Conservation (phyloP, 495 filamentous ascomycete genomes). For the Chaetomium fimeti region DNA sequence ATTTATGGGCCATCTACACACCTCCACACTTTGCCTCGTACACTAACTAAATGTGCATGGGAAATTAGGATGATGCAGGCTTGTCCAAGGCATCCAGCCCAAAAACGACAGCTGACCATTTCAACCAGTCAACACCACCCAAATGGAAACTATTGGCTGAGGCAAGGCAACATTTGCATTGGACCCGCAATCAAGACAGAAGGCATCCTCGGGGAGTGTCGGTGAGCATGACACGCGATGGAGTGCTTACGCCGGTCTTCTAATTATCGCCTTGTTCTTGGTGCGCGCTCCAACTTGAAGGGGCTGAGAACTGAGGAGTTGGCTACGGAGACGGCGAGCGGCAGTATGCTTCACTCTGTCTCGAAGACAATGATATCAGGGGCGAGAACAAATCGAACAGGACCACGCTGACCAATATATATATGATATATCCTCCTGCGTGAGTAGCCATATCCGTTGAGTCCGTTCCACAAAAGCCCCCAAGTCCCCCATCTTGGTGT, state of each 20-base stretch:
- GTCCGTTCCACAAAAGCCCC: no score
- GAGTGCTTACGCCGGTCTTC: background rate
- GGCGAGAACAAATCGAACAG: no score
- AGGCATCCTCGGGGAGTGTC: background rate
- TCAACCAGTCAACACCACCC: background rate
- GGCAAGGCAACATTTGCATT: background rate
- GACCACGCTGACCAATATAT: no score
- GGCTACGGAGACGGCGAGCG: no score
- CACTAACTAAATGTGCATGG: background rate
- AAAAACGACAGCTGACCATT: background rate
- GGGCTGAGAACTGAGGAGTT: no score
- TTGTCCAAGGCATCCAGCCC: background rate
- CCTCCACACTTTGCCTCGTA: no score
- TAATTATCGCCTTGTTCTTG: background rate
- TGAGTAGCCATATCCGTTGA: no score
- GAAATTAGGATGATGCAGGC: background rate
- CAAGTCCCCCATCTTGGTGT: no score
- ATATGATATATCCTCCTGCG: no score
- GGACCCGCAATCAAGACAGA: background rate
- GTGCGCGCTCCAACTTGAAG: background rate
- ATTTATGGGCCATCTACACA: background rate
- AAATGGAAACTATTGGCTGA: conserved; percentile 1
- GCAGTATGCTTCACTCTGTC: no score
- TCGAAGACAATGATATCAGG: no score
- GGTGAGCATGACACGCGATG: background rate